Evolutionary conservation across 441 rosid genomes (phyloP).

Genomic region (Dalechampia spathulata): DNA sequence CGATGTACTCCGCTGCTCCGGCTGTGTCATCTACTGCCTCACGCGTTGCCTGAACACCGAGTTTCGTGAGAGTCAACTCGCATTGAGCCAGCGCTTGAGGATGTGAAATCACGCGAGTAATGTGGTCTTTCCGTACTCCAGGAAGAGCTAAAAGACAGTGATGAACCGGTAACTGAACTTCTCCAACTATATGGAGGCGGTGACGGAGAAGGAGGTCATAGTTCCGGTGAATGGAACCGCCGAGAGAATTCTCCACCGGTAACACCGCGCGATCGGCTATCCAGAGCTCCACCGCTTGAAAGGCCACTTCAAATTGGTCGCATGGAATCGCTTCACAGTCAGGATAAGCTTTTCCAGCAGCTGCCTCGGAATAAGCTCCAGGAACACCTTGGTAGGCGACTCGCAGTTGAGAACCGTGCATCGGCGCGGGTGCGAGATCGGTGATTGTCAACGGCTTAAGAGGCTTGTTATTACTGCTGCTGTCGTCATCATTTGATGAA

Average conservation of each 20-base stretch:
- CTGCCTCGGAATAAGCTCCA: conserved; percentile 93
- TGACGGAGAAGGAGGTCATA: conserved; percentile 94
- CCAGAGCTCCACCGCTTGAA: conserved; percentile 96
- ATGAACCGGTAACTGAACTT: conserved; percentile 85
- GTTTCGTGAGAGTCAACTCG: conserved; percentile 70
- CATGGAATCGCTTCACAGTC: conserved; percentile 93
- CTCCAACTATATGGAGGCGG: conserved; percentile 92
- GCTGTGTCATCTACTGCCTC: conserved; percentile 97
- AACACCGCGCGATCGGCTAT: conserved; percentile 88
- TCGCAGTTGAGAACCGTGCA: conserved; percentile 77
- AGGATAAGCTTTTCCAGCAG: conserved; percentile 92
- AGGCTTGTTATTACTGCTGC: conserved; percentile 9
- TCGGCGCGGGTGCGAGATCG: conserved; percentile 78
- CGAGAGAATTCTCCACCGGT: conserved; percentile 86
- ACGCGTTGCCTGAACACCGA: conserved; percentile 64
- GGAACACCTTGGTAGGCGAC: conserved; percentile 97
- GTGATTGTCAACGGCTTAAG: conserved; percentile 62
- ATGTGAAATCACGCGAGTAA: conserved; percentile 81
- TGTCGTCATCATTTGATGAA: neutral
- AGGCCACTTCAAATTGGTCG: conserved; percentile 89
- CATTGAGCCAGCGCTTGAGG: conserved; percentile 95
- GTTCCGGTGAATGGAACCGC: conserved; percentile 90
- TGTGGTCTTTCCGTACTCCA: conserved; percentile 60
- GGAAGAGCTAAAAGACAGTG: conserved; percentile 91
- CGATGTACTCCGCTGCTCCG: conserved; percentile 87